Conservation (phyloP, 228 moss, liverwort and hornwort genomes). For the Sphagnum magellanicum region DNA sequence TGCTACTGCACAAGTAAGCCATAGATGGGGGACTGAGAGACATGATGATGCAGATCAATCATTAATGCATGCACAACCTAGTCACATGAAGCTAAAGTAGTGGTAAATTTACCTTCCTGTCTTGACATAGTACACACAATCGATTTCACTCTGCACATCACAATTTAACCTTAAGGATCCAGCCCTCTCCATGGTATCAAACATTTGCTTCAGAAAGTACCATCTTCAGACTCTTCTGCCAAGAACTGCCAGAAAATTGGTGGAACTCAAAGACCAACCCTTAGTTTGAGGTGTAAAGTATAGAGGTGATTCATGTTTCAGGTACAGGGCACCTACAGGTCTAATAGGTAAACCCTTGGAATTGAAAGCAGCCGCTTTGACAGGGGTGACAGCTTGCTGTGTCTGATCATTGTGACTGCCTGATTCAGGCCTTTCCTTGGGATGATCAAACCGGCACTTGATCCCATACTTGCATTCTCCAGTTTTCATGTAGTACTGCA, state of each 20-base stretch:
- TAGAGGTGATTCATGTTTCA: background rate
- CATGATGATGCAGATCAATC: too few relatives aligned
- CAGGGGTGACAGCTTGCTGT: slow-evolving; percentile 8
- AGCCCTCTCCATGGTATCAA: background rate
- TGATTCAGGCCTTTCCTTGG: slow-evolving; percentile 59
- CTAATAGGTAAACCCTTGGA: slow-evolving; percentile 85
- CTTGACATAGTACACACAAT: slow-evolving; percentile 85
- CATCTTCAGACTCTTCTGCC: too few relatives aligned
- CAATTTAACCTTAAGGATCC: background rate
- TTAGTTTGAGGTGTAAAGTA: too few relatives aligned
- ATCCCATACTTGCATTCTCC: slow-evolving; percentile 86
- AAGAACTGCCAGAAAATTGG: too few relatives aligned
- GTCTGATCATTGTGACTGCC: slow-evolving; percentile 23
- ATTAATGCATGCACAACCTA: background rate
- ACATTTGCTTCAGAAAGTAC: background rate
- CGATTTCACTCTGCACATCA: slow-evolving; percentile 62
- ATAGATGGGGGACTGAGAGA: too few relatives aligned
- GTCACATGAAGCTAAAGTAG: background rate
- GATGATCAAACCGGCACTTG: slow-evolving; percentile 92
- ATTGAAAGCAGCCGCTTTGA: slow-evolving; percentile 43
- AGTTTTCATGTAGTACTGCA: slow-evolving; percentile 87
- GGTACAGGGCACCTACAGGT: slow-evolving; percentile 34
- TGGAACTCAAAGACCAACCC: too few relatives aligned
- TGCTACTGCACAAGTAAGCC: too few relatives aligned
- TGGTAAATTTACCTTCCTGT: slow-evolving; percentile 61